Base-by-base conservation (phyloP, 352 stramenopile genomes). In the Phytophthora pinifolia region DNA sequence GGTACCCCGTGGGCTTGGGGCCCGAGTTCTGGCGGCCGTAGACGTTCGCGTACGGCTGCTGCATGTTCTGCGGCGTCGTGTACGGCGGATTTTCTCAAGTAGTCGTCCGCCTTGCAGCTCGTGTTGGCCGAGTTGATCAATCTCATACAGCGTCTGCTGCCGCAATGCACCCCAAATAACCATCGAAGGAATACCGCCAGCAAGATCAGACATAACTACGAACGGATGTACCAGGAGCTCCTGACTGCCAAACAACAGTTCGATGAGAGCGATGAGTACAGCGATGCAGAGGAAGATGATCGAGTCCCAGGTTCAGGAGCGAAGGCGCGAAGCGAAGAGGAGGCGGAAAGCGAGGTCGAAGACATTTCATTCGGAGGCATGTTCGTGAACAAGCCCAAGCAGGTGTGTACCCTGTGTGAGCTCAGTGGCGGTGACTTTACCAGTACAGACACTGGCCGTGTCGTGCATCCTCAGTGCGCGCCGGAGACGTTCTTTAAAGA, bases 401-500 rank as follows among this genome's bases (percentile, higher is more conserved):
- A 89, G 54, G 62, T 83, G 45, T 93, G 83, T 34, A 59, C 73
- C 2, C 54, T 93, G n/a, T 93, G 83, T 41, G 74, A 86, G 22
- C 60, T 93, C 18, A 88, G 72, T 29, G 83, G 83, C 27, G 83
- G 83, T 8, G 83, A 93, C 65, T 86, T 93, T 59, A 76, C 79
- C 9, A 71, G 72, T n/a, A 89, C 80, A 14, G 67, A 83, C n/a
- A 78, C 61, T n/a, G 75, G 67, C 7, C 62, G 46, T 6, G 71
- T 91, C 6, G 83, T 89, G 4, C 83, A 93, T 36, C 80, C 80
- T 20, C 82, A 91, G 51, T 93, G 83, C 36, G 76, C 83, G 2
- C 83, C 83, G 9, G 83, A 93, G 65, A 93, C 83, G 9, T 93
- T 79, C 35, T 91, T 93, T 52, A 80, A 86, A 53, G 62, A 87